A percentile compares a stretch with the other conserved stretches of the same genome.
phyloP scores from a whole-genome alignment of 768 basidiomycete genomes.

The Gymnopilus dilepis region DNA sequence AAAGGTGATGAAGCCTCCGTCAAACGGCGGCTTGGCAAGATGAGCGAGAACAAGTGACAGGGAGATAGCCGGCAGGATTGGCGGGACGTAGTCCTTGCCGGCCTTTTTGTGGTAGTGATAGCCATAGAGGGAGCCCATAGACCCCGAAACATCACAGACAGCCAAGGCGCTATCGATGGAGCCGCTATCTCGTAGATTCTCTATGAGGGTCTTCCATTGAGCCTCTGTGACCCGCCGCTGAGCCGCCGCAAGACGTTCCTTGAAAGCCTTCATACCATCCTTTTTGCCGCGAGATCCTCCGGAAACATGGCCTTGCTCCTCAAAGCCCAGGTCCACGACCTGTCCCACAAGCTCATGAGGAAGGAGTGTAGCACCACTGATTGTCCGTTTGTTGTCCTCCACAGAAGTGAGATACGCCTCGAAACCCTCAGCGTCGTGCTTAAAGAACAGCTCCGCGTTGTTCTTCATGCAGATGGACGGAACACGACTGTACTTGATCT shows the following conservation, averaged over 20 bases:
- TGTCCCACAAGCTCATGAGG: slow-evolving; percentile 65
- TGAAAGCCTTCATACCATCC: slow-evolving; percentile 27
- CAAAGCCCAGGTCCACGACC: slow-evolving; percentile 26
- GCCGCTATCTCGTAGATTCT: slow-evolving; percentile 56
- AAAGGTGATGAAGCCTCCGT: slow-evolving; percentile 73
- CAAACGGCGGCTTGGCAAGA: slow-evolving; percentile 67
- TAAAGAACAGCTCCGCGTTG: slow-evolving; percentile 58
- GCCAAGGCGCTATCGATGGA: slow-evolving; percentile 67
- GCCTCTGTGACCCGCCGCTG: slow-evolving; percentile 56
- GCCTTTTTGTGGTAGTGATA: not conserved
- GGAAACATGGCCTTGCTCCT: not conserved
- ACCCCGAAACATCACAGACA: slow-evolving; percentile 76
- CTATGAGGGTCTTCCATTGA: slow-evolving; percentile 70
- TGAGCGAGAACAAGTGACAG: slow-evolving; percentile 70
- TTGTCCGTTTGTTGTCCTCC: slow-evolving; percentile 55
- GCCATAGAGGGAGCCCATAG: slow-evolving; percentile 55
- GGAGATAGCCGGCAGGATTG: slow-evolving; percentile 66
- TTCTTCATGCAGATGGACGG: slow-evolving; percentile 65
- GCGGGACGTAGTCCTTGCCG: slow-evolving; percentile 30
- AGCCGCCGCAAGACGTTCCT: slow-evolving; percentile 36
- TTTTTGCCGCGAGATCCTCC: not conserved
- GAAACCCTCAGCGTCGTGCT: slow-evolving; percentile 66
- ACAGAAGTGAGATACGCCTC: slow-evolving; percentile 60
- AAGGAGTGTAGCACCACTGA: slow-evolving; percentile 70
- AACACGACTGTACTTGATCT: slow-evolving; percentile 64